Evolutionary conservation across 148 eudicot genomes (phyloP), one percentile per base, ranked within the genome.

Genomic region (Vaccinium myrtillus): DNA sequence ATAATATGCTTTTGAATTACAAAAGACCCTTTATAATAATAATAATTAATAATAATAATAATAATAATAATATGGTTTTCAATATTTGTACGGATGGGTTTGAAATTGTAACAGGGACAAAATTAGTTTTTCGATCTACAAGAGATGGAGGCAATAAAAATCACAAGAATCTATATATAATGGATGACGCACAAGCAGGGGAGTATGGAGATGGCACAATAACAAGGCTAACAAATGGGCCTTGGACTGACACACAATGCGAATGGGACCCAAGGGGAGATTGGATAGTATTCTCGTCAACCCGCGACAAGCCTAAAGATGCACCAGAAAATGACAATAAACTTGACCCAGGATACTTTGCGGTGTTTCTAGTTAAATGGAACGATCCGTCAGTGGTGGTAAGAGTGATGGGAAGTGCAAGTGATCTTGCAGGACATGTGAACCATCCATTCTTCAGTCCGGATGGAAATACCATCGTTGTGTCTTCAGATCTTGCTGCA

Each of bases 231-330:
- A 73, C 77, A 73, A 15, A 73, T 9, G 77, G 77, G 50, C 18
- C 6, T 30, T 73, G 77, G 77, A 73, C 77, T 36, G 77, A 73
- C 77, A 73, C 77, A 73, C 77, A 73, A 15, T 73, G 77, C 49
- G 21, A 73, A 73, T 73, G 77, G 77, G 12, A 18, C n/a, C 77
- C 77, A 73, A 73, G 77, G 13, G 77, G 77, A 73, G 49, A 73
- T 73, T 73, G 77, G 77, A 73, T 73, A 32, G 77, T 13, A 13
- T 30, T 36, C 48, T 73, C 48, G 50, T 36, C 48, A 36, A 23
- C 73, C 12, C 73, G 73, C 5, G 73, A 67, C 36, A 67, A 67
- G 36, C 73, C 73, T 67, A 8, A 23, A 23, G 0, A 6, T 9
- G 73, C 36, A 8, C 73, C 11, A n/a, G 73, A 73, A 73, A 32